Evolutionary conservation across 164 flowering plant genomes (phyloP), one percentile per base, ranked within the genome.

Genomic region (Vitis rupestris): DNA sequence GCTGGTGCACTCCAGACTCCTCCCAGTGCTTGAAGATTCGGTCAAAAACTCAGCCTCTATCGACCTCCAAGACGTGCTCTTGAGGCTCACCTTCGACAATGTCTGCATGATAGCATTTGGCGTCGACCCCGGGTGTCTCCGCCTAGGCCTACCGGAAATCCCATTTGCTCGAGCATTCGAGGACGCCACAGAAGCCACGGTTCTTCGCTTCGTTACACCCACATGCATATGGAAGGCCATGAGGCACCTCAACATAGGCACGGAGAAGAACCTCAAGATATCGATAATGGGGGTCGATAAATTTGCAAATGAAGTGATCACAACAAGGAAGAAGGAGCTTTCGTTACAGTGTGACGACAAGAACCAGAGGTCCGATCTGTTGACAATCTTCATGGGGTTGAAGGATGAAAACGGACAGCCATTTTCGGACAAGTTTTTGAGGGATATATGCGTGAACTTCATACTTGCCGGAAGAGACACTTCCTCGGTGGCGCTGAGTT

Each of bases 21-120:
- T 91, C 1, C 91, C 86, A 0, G 87, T 91, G 11, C 67, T 95
- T 1, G 91, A 93, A 10, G 77, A 77, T 4, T 73, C 84, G 3
- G 59, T 64, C 1, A n/a, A 61, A 3, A 63, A 70, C 1, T 71
- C 77, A 0, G 23, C 9, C 8, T 7, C 80, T 0, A 51, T 92
- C 16, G 94, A 93, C 70, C 70, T 95, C 4, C 99, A 94, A 60
- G 97, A 95, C 65, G 72, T 93, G 16, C 84, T 95, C 0, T 63
- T 93, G 15, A 69, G 98, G 66, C 68, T 95, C 7, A 93, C 99
- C 0, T 95, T 95, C 64, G 99, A 95, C 64, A 95, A 95, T 64
- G 90, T 95, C 1, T 95, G 99, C 80, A 93, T 93, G 93, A 85
- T 95, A 3, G 98, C 99, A 0, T 91, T 95, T 30, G 98, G 97